Conservation (phyloP, 495 filamentous ascomycete species). For the Podospora fimiseda region DNA sequence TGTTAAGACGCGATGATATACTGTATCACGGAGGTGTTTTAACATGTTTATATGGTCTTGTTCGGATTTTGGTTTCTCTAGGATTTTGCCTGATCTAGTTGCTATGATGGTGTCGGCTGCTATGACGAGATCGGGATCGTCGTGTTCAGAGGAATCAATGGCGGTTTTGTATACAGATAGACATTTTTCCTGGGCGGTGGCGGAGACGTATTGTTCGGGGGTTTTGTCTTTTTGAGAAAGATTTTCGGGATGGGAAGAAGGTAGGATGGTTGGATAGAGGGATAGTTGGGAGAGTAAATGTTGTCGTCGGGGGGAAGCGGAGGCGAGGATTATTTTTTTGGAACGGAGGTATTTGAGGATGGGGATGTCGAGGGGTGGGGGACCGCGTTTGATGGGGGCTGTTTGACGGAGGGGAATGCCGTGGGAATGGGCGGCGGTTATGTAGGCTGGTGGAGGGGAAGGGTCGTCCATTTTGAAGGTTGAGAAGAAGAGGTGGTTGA, state of each 20-base stretch:
- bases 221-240: conserved; percentile 65
- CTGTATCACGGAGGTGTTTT: conserved; percentile 64
- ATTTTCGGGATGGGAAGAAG: conserved; percentile 74
- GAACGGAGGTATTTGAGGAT: conserved; percentile 62
- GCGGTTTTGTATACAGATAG: conserved; percentile 67
- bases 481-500: background rate
- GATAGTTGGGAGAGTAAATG: conserved; percentile 69
- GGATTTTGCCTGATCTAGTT: conserved; percentile 60
- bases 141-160: conserved; percentile 41
- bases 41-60: conserved; percentile 81
- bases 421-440: conserved; percentile 34
- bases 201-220: conserved; percentile 84
- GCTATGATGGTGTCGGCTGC: conserved; percentile 92
- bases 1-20: conserved; percentile 70
- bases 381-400: conserved; percentile 29
- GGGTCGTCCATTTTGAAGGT: conserved; percentile 26
- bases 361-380: conserved; percentile 67
- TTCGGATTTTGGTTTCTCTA: conserved; percentile 83
- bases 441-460: conserved; percentile 39
- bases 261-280: conserved; percentile 70
- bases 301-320: conserved; percentile 73
- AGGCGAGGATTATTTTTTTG: conserved; percentile 81
- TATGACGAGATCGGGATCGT: conserved; percentile 71
- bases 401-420: conserved; percentile 28
- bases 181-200: conserved; percentile 77